These are phyloP conservation scores for Wickerhamiella infanticola DNA, from an alignment of 1,139 yeast genomes.

Conservation along the genomic window DNA sequence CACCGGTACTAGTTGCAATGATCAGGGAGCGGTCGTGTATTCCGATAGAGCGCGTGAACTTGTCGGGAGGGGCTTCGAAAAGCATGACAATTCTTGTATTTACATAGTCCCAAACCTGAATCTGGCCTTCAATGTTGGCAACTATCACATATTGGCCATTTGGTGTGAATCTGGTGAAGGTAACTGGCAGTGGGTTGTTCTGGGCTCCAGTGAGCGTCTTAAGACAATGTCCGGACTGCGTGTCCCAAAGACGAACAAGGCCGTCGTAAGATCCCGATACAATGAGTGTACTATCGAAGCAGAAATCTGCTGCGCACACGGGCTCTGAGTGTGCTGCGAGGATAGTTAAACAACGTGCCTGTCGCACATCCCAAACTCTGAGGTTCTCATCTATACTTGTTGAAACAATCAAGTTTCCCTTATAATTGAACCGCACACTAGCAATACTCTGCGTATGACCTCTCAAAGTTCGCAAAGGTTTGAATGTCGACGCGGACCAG, in stretches of 20 bases:
- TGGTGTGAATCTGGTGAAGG: slow-evolving; percentile 59
- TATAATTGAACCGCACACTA: slow-evolving; percentile 49
- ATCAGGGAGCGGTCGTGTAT: not conserved
- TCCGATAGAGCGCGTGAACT: not conserved
- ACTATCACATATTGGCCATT: slow-evolving; percentile 46
- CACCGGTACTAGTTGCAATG: not conserved
- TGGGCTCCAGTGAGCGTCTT: slow-evolving; percentile 56
- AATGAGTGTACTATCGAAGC: slow-evolving; percentile 68
- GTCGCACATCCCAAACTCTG: slow-evolving; percentile 71
- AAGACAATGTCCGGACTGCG: slow-evolving; percentile 79
- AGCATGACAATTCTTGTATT: slow-evolving; percentile 6
- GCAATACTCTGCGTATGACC: slow-evolving; percentile 85
- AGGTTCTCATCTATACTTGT: slow-evolving; percentile 89
- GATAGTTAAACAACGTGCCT: slow-evolving; percentile 59
- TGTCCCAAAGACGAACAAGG: slow-evolving; percentile 68
- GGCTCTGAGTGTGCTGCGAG: slow-evolving; percentile 93
- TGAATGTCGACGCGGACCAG: slow-evolving; percentile 38
- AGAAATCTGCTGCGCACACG: slow-evolving; percentile 55
- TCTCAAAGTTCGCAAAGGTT: slow-evolving; percentile 40
- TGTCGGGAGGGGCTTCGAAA: not conserved
- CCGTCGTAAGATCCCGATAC: slow-evolving; percentile 90
- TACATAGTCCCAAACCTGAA: slow-evolving; percentile 56
- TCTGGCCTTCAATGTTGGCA: slow-evolving; percentile 35
- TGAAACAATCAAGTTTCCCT: slow-evolving; percentile 65
- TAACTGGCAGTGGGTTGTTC: slow-evolving; percentile 50